Base-by-base conservation (phyloP, 495 filamentous ascomycete genomes). In the Aspergillus ellipticus region DNA sequence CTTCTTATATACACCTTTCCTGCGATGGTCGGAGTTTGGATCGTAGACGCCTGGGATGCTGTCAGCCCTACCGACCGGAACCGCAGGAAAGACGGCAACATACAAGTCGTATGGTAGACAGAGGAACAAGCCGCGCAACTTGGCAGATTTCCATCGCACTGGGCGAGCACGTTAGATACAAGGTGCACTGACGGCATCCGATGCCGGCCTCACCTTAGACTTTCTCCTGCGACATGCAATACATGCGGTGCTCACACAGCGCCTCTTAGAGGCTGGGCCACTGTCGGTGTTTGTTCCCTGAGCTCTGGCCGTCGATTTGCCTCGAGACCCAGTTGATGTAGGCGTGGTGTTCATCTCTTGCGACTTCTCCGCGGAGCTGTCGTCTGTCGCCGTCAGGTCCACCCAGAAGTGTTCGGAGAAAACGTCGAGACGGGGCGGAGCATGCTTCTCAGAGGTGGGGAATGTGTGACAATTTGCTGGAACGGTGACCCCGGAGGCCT, bases 1-100 rank as follows among this genome's bases (percentile, higher is more conserved):
- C 70, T 96, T 90, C 70, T 91, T 92, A 69, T 96, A 97, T 9
- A 97, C 94, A 47, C 94, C 94, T 68, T 97, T 98, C 16, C 94
- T 85, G 45, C 94, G 88, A 66, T 96, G 91, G 69, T 98, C 94
- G 53, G 90, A 94, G 65, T 90, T 95, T 6, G 91, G 94, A 67
- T 97, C 95, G 77, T 97, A 98, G 49, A 96, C 78, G 71, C 92
- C 75, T 78, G 29, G 11, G 28, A 52, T n/a, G 8, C 6, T 21
- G 21, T 50, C 41, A 42, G 16, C 29, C 39, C 21, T 15, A 19
- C 20, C 0, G 3, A 2, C 42, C 22, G 13, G 54, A 7, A 10
- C 16, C 19, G 11, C 15, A 5, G 15, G 24, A 16, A 31, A 28
- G 3, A n/a, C 15, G 49, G 28, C 43, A 17, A 57, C 49, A 51